Evolutionary conservation across 805 yeast species (phyloP).

Genomic region (Zygosaccharomyces lentus): DNA sequence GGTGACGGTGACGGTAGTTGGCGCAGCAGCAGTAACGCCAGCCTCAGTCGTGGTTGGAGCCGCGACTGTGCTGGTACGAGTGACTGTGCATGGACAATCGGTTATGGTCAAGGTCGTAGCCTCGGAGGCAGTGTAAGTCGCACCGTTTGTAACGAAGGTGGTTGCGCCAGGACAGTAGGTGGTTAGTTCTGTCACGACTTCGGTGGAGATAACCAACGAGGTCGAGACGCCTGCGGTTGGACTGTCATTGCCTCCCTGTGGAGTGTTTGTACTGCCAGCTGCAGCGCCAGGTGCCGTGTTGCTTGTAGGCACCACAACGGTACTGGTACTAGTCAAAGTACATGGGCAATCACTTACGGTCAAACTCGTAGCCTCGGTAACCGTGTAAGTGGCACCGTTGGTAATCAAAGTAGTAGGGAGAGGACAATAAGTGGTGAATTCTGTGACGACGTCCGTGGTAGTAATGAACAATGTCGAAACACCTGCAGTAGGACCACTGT

Average conservation of each 20-base stretch:
- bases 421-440: slow-evolving; percentile 76
- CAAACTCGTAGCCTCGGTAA: slow-evolving; percentile 72
- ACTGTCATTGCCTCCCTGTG: neutral
- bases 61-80: neutral
- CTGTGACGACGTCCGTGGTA: slow-evolving; percentile 15
- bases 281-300: neutral
- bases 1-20: too few species aligned
- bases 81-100: neutral
- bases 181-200: slow-evolving; percentile 36
- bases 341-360: slow-evolving; percentile 86
- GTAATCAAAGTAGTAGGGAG: slow-evolving; percentile 58
- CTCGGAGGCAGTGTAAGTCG: slow-evolving; percentile 63
- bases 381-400: slow-evolving; percentile 67
- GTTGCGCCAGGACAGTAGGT: slow-evolving; percentile 83
- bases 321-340: slow-evolving; percentile 41
- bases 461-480: slow-evolving; percentile 1
- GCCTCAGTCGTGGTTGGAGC: too few species aligned
- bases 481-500: slow-evolving; percentile 20
- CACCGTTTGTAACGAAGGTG: slow-evolving; percentile 54
- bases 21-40: too few species aligned
- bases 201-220: neutral
- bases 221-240: neutral
- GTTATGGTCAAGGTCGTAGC: neutral
- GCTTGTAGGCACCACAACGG: neutral
- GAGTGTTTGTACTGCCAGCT: neutral